Evolutionary conservation across 805 yeast genomes (phyloP).

Genomic region (Myxozyma udenii): DNA sequence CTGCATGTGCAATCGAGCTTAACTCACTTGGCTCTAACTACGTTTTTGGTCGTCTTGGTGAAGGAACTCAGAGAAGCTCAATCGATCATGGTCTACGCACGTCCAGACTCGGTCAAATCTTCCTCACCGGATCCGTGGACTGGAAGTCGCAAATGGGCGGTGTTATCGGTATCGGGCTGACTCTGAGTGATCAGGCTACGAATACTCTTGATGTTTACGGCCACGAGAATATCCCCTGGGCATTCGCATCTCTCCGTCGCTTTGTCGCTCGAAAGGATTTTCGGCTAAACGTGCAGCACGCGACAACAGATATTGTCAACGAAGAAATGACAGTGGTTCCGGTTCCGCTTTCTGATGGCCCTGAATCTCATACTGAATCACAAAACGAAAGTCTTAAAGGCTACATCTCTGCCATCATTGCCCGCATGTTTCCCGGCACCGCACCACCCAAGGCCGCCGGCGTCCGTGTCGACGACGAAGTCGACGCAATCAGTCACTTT

Average conservation of each 20-base stretch:
- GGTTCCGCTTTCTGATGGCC: slow-evolving; percentile 8
- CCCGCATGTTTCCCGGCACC: slow-evolving; percentile 2
- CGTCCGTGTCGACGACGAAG: neutral
- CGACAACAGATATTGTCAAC: slow-evolving; percentile 35
- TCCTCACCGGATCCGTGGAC: slow-evolving; percentile 69
- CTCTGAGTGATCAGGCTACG: slow-evolving; percentile 75
- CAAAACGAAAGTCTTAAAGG: neutral
- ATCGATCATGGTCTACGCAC: slow-evolving; percentile 58
- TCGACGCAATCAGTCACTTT: slow-evolving; percentile 5
- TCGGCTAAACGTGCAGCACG: slow-evolving; percentile 40
- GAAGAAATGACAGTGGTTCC: slow-evolving; percentile 32
- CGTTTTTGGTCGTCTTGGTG: slow-evolving; percentile 76
- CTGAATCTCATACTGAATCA: neutral
- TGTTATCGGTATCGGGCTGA: slow-evolving; percentile 80
- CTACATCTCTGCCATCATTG: neutral
- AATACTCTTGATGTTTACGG: slow-evolving; percentile 56
- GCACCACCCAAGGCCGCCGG: neutral
- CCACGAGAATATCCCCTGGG: slow-evolving; percentile 48
- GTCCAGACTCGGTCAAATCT: slow-evolving; percentile 60
- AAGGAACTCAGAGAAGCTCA: slow-evolving; percentile 78
- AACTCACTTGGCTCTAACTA: slow-evolving; percentile 37
- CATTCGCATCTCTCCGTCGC: slow-evolving; percentile 78
- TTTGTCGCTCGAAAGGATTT: slow-evolving; percentile 80
- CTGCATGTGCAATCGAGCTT: slow-evolving; percentile 11
- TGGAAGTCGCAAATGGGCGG: slow-evolving; percentile 84